Percentiles rank a stretch among this genome's conserved stretches.
Evolutionary conservation across 2,329 filamentous ascomycete genomes (phyloP).

Genomic region (Colletotrichum tabaci): DNA sequence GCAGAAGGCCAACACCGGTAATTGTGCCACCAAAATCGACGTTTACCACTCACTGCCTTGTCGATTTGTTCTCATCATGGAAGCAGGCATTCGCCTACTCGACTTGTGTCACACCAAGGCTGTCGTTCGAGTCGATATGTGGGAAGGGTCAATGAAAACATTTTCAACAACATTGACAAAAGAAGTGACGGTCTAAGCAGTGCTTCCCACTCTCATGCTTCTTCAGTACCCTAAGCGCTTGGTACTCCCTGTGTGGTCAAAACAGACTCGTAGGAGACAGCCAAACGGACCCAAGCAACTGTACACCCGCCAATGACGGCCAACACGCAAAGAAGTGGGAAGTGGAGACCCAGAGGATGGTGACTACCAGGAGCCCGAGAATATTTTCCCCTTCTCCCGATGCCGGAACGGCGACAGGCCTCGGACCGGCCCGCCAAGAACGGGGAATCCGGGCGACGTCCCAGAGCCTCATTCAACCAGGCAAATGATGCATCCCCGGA

Average conservation of each 20-base stretch:
- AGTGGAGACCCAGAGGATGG: neutral
- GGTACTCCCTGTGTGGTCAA: too few species aligned
- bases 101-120: constrained; percentile 65
- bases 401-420: constrained; percentile 16
- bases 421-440: constrained; percentile 27
- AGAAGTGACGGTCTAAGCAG: neutral
- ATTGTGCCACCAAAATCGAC: constrained; percentile 79
- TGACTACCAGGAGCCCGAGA: constrained; percentile 9
- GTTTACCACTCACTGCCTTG: constrained; percentile 69
- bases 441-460: constrained; percentile 14
- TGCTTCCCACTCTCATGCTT: too few species aligned
- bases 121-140: constrained; percentile 53
- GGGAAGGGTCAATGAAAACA: constrained; percentile 63
- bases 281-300: neutral
- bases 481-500: neutral
- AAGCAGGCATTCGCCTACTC: constrained; percentile 74
- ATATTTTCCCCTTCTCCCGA: neutral
- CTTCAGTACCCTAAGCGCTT: too few species aligned
- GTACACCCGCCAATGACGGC: neutral
- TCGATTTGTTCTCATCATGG: constrained; percentile 61
- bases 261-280: too few species aligned
- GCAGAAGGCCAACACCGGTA: constrained; percentile 73
- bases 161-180: constrained; percentile 64
- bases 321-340: neutral
- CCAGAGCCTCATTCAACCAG: neutral